These are phyloP conservation scores for Monosporozyma yasuniensis DNA, from an alignment of 805 yeast genomes.

Conservation along the genomic window DNA sequence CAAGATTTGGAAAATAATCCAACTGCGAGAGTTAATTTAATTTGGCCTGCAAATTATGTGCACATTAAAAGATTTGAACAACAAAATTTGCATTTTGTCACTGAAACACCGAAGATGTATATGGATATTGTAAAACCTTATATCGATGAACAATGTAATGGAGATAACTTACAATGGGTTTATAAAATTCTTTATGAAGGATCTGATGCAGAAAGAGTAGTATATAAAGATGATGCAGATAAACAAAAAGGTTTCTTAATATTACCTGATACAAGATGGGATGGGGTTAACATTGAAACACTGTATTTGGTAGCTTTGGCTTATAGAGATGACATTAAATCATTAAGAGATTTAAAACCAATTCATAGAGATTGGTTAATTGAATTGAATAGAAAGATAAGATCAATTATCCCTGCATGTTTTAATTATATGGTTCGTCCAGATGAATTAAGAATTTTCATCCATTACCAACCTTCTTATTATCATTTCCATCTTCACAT, in stretches of 20 bases:
- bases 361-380: slow-evolving; percentile 52
- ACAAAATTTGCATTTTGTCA: slow-evolving; percentile 51
- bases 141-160: slow-evolving; percentile 58
- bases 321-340: slow-evolving; percentile 55
- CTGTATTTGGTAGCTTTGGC: slow-evolving; percentile 74
- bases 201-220: slow-evolving; percentile 73
- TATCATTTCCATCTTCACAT: slow-evolving; percentile 93
- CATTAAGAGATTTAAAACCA: slow-evolving; percentile 64
- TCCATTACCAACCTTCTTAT: slow-evolving; percentile 94
- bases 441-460: slow-evolving; percentile 63
- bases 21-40: slow-evolving; percentile 61
- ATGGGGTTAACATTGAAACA: slow-evolving; percentile 56
- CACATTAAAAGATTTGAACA: slow-evolving; percentile 71
- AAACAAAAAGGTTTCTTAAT: slow-evolving; percentile 61
- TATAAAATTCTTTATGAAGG: slow-evolving; percentile 73
- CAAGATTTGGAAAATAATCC: slow-evolving; percentile 42
- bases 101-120: slow-evolving; percentile 79
- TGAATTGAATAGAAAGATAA: slow-evolving; percentile 38
- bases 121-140: slow-evolving; percentile 56
- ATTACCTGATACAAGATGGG: slow-evolving; percentile 98
- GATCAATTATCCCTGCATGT: slow-evolving; percentile 37
- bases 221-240: slow-evolving; percentile 52
- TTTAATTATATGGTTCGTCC: slow-evolving; percentile 37
- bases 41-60: slow-evolving; percentile 82
- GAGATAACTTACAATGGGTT: slow-evolving; percentile 85